Base-by-base conservation (phyloP, 2,329 filamentous ascomycete genomes). In the Chalaropsis ovoidea region DNA sequence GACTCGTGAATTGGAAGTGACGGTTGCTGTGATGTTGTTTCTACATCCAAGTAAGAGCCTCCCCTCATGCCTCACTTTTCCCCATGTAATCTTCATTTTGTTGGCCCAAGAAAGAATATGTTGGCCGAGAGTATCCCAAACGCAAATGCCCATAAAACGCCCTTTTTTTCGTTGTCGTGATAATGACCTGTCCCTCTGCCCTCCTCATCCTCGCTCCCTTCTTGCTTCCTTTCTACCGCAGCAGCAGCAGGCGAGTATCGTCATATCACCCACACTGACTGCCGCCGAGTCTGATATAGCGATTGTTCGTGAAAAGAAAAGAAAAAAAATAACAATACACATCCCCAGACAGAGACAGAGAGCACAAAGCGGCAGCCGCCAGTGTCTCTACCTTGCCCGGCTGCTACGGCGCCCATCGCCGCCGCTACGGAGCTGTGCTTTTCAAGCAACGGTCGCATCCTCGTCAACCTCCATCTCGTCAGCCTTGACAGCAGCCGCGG, bases 401-500 rank as follows among this genome's bases (percentile, higher is more conserved):
- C 4, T 39, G 35, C 8, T 10, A 7, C 8, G 8, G 35, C 8
- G 35, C 35, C 43, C 43, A 8, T 19, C 15, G 8, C 43, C 43
- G 43, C 17, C 3, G 15, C 43, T 2, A 6, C 15, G 43, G 10
- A n/a, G n/a, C 22, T 8, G 1, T 19, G 17, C n/a, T n/a, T 8
- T 35, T 58, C 24, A 58, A 11, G 54, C 27, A 39, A 39, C 35
- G 43, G 35, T 62, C n/a, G 61, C 61, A 47, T 35, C 61, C 3
- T 47, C 43, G 31, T 62, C 61, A 49, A 62, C 42, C 43, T 62
- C 42, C 61, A 62, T 62, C 61, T 45, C 42, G 24, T 62, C 61
- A 4, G 42, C 61, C 24, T 31, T 49, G 24, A 15, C 22, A 1
- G 41, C 35, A 11, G 22, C 17, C 3, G 61, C 27, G 6, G 22